Evolutionary conservation across 495 filamentous ascomycete species (phyloP).

Genomic region (Xylaria longipes): DNA sequence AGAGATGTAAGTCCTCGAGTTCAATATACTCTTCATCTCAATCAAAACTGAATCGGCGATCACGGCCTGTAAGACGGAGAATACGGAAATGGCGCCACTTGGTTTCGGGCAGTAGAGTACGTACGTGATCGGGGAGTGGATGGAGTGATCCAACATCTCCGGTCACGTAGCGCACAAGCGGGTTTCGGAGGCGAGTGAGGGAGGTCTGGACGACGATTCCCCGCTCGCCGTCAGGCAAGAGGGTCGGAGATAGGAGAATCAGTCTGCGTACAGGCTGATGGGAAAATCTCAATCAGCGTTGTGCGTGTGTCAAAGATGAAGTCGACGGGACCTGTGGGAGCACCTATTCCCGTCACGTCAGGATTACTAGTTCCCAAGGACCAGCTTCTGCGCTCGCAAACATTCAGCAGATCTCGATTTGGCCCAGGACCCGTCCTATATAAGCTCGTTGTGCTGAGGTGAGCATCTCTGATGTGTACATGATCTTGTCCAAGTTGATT

Average conservation of each 20-base stretch:
- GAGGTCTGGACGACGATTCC: constrained; percentile 48
- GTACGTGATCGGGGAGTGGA: constrained; percentile 26
- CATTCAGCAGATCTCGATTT: constrained; percentile 37
- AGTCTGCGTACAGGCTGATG: constrained; percentile 19
- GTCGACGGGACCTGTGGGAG: constrained; percentile 25
- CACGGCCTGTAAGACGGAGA: constrained; percentile 42
- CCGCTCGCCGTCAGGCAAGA: constrained; percentile 36
- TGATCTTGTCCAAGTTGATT: constrained; percentile 33
- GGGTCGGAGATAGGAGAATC: background rate
- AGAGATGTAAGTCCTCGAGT: constrained; percentile 29
- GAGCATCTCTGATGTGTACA: constrained; percentile 41
- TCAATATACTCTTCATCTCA: constrained; percentile 45
- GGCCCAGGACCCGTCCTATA: constrained; percentile 19
- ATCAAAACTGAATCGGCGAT: constrained; percentile 45
- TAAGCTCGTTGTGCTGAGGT: constrained; percentile 29
- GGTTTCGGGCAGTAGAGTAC: constrained; percentile 8
- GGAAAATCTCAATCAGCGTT: constrained; percentile 43
- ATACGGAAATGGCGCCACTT: constrained; percentile 30
- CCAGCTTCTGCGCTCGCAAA: constrained; percentile 43
- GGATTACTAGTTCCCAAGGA: constrained; percentile 34
- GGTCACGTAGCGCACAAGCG: constrained; percentile 47
- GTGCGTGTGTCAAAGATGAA: constrained; percentile 43
- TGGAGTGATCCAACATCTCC: constrained; percentile 50
- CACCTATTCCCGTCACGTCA: constrained; percentile 30
- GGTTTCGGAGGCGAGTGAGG: constrained; percentile 45